Percentiles rank a stretch among this genome's conserved stretches.
Evolutionary conservation across 352 stramenopile genomes (phyloP).

Genomic region (Globisporangium abappressorium): DNA sequence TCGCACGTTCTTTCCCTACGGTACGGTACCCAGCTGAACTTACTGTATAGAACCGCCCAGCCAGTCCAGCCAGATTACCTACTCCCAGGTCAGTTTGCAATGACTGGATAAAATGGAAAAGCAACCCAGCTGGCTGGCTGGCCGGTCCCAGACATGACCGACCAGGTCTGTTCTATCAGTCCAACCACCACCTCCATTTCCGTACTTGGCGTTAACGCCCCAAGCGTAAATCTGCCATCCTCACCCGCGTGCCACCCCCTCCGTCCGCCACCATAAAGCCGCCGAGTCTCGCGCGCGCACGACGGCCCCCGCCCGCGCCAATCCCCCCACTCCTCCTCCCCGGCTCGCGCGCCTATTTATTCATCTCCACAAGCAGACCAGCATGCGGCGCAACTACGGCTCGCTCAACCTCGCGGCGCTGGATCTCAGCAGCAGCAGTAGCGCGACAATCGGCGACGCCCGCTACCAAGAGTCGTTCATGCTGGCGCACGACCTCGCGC

Average conservation of each 20-base stretch:
- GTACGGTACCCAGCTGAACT: slow-evolving; percentile 4
- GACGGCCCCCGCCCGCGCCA: not conserved
- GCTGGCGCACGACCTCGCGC: slow-evolving; percentile 24
- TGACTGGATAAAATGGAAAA: slow-evolving; percentile 16
- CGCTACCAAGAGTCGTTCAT: slow-evolving; percentile 27
- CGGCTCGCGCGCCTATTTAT: slow-evolving; percentile 8
- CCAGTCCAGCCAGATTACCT: not conserved
- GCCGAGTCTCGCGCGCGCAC: slow-evolving; percentile 1
- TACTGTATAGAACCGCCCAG: not conserved
- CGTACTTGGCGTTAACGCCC: slow-evolving; percentile 10
- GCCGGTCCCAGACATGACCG: no score
- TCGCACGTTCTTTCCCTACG: slow-evolving; percentile 5
- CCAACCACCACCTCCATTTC: not conserved
- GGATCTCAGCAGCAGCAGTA: slow-evolving; percentile 26
- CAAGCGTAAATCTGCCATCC: not conserved
- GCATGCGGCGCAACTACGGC: slow-evolving; percentile 55
- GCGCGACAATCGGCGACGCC: slow-evolving; percentile 20
- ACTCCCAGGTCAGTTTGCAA: not conserved
- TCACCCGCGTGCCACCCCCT: not conserved
- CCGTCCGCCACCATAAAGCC: slow-evolving; percentile 9
- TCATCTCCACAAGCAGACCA: not conserved
- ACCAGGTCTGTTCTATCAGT: not conserved
- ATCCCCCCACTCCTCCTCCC: not conserved
- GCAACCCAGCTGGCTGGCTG: not conserved
- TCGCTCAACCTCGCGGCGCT: slow-evolving; percentile 51